Evolutionary conservation across 345 rosid species (phyloP).

Genomic region (Eucalyptus paniculata): DNA sequence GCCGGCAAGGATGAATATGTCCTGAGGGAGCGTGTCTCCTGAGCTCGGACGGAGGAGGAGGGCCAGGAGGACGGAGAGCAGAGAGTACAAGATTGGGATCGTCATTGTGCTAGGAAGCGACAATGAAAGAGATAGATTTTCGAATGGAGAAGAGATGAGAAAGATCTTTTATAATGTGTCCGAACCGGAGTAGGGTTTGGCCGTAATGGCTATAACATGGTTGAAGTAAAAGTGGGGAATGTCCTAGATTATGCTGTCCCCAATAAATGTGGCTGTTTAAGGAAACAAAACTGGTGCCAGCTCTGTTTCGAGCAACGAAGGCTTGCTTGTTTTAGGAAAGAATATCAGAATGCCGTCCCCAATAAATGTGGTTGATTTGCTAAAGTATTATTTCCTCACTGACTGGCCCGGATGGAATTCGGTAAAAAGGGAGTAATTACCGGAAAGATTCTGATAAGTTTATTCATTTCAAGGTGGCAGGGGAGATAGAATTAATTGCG

Average conservation of each 20-base stretch:
- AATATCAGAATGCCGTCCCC: background rate
- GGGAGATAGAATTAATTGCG: background rate
- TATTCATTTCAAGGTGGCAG: background rate
- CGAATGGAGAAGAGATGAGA: background rate
- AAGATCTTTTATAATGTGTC: background rate
- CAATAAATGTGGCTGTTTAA: background rate
- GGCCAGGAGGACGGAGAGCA: background rate
- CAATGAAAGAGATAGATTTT: background rate
- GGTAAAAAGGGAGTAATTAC: too few relatives aligned
- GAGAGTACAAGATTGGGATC: background rate
- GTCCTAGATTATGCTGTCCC: background rate
- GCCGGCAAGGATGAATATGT: slow-evolving; percentile 31
- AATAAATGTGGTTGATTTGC: background rate
- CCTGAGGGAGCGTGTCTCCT: background rate
- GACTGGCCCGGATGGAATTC: too few relatives aligned
- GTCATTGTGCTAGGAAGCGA: background rate
- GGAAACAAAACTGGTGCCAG: background rate
- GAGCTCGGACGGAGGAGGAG: background rate
- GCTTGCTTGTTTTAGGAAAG: background rate
- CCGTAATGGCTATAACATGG: background rate
- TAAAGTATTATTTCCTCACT: background rate
- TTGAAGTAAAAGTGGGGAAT: background rate
- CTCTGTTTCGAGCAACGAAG: background rate
- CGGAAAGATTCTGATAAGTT: too few relatives aligned
- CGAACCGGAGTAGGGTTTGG: background rate